These are phyloP conservation scores for Sonneratia alba DNA, from an alignment of 345 rosid species.

Conservation along the genomic window DNA sequence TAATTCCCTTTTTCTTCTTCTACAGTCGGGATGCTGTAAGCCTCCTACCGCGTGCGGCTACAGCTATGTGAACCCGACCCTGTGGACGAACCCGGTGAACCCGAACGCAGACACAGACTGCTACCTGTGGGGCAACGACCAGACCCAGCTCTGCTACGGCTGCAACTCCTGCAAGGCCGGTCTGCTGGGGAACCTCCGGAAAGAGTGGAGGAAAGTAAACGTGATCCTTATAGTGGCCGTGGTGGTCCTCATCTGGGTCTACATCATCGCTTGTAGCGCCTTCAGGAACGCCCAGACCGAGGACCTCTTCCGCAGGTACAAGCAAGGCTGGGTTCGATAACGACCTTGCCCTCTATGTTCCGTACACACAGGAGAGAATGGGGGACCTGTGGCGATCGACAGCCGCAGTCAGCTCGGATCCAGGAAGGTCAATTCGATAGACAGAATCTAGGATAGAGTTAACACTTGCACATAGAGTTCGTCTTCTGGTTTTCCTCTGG, in stretches of 20 bases:
- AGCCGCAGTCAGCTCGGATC: background rate
- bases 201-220: conserved; percentile 82
- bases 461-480: background rate
- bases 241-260: conserved; percentile 71
- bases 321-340: conserved; percentile 54
- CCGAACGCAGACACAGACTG: conserved; percentile 74
- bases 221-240: conserved; percentile 61
- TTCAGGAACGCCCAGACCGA: conserved; percentile 80
- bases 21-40: conserved; percentile 89
- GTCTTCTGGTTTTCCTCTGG: background rate
- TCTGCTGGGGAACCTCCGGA: conserved; percentile 63
- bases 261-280: conserved; percentile 77
- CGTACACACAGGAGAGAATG: background rate
- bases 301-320: conserved; percentile 62
- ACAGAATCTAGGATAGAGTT: background rate
- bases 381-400: background rate
- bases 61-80: conserved; percentile 63
- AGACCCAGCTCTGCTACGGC: conserved; percentile 65
- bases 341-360: background rate
- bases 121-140: conserved; percentile 77
- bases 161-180: conserved; percentile 91
- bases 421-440: background rate
- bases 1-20: background rate
- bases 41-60: conserved; percentile 84
- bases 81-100: conserved; percentile 68